Evolutionary conservation across 2,329 filamentous ascomycete genomes (phyloP).

Genomic region (Fusarium globosum): DNA sequence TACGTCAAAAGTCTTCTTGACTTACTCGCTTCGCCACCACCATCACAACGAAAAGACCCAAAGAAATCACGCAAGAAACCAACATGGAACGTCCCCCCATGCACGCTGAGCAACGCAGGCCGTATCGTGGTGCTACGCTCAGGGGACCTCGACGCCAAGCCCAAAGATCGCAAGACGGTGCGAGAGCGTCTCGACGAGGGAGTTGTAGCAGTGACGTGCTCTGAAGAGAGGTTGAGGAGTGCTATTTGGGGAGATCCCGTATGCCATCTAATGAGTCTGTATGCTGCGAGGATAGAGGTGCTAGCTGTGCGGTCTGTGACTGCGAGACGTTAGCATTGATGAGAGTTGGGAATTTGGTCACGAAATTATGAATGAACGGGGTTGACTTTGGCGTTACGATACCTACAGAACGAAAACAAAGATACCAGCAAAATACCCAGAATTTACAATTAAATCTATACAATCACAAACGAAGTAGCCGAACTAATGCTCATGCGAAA

Average conservation of each 20-base stretch:
- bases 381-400: constrained; percentile 26
- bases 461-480: not conserved
- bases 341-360: constrained; percentile 3
- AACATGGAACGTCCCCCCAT: constrained; percentile 73
- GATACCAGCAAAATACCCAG: constrained; percentile 23
- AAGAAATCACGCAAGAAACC: constrained; percentile 48
- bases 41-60: constrained; percentile 26
- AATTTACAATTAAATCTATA: not conserved
- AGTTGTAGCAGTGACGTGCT: constrained; percentile 75
- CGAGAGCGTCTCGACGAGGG: constrained; percentile 65
- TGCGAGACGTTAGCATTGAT: constrained; percentile 21
- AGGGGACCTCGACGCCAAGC: constrained; percentile 53
- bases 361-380: constrained; percentile 14
- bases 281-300: constrained; percentile 76
- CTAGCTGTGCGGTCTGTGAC: constrained; percentile 71
- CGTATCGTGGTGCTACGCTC: constrained; percentile 73
- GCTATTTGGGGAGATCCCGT: constrained; percentile 86
- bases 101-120: constrained; percentile 76
- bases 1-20: constrained; percentile 80
- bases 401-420: constrained; percentile 21
- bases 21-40: constrained; percentile 70
- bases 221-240: constrained; percentile 73
- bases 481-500: too few relatives aligned
- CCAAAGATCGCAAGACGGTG: constrained; percentile 59
- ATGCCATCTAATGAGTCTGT: constrained; percentile 83